Conservation (phyloP, 805 yeast species). For the Wickerhamiella australiensis region DNA sequence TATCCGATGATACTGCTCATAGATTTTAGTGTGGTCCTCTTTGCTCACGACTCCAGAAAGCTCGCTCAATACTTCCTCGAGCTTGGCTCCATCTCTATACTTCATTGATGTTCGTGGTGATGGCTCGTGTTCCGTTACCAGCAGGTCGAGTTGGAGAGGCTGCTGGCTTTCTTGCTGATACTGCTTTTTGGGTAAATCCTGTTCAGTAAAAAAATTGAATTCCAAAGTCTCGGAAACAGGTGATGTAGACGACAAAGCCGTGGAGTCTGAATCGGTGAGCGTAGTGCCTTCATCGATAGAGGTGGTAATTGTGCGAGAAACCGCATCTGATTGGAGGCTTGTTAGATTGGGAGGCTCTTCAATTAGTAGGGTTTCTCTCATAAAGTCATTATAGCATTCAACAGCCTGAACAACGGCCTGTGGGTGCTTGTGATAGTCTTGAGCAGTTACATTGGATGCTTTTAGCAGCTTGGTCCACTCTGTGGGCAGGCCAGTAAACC, state of each 20-base stretch:
- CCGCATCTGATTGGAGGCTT: neutral
- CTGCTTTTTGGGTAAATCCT: neutral
- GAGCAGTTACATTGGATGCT: conserved; percentile 71
- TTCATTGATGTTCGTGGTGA: neutral
- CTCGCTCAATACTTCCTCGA: neutral
- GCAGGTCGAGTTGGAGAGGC: no score
- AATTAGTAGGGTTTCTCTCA: neutral
- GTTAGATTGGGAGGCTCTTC: neutral
- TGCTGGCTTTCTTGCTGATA: no score
- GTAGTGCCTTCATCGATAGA: neutral
- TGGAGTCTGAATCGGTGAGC: neutral
- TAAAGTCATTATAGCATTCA: conserved; percentile 45
- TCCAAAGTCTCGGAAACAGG: neutral
- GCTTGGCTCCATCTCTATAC: neutral
- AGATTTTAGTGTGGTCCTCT: neutral
- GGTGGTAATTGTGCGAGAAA: neutral
- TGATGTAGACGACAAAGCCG: neutral
- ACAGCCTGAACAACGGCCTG: conserved; percentile 84
- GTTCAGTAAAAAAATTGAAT: neutral
- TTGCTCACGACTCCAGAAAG: neutral
- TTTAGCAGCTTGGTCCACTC: conserved; percentile 80
- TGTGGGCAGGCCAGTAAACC: conserved; percentile 76
- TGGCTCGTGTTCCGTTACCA: neutral
- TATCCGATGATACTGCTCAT: neutral
- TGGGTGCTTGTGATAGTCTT: conserved; percentile 79